Evolutionary conservation across 495 filamentous ascomycete species (phyloP), one percentile per base, ranked within the genome.

Genomic region (Penicillium steckii): DNA sequence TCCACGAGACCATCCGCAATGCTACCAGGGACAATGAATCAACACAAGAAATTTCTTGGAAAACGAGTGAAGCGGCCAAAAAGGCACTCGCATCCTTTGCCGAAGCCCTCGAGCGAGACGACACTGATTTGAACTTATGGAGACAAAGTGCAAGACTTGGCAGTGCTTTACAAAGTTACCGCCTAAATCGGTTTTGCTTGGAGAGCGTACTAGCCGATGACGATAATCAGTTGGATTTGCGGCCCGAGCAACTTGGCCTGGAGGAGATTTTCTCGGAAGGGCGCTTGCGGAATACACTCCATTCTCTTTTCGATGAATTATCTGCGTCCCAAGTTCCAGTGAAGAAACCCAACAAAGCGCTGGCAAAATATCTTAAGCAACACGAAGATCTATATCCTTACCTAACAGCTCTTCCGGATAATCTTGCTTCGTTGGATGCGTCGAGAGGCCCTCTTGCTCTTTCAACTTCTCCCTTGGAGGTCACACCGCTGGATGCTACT

Each of bases 91-190:
- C 77, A 33, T 79, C 83, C 25, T 94, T 94, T 53, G 74, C 82
- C 17, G 77, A 87, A 15, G 90, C 94, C 1, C 75, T 97, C 21
- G 90, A 92, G 55, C 86, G 88, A 35, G 94, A 98, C 64, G 90
- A 95, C 32, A 88, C 91, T 2, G 95, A 98, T 67, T 77, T 94
- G 25, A 92, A 96, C 57, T 77, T 97, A n/a, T 98, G 94, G 94
- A 79, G 94, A 53, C 83, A 89, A 49, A 82, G 89, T 21, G 87
- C 94, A 6, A 83, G 89, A 24, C 78, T 98, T 17, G 87, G 84
- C 8, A 79, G 83, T 24, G 81, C 90, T 49, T 69, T 97, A 12
- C 82, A 85, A 27, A 96, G 91, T 54, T 72, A 80, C 27, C 81
- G 92, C 6, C 78, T 96, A 24, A 84, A 81, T 29, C 82, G 95